A percentile compares a stretch with the other conserved stretches of the same genome.
Conservation (phyloP, 176 grass and related monocot genomes). For the Lolium perenne region DNA sequence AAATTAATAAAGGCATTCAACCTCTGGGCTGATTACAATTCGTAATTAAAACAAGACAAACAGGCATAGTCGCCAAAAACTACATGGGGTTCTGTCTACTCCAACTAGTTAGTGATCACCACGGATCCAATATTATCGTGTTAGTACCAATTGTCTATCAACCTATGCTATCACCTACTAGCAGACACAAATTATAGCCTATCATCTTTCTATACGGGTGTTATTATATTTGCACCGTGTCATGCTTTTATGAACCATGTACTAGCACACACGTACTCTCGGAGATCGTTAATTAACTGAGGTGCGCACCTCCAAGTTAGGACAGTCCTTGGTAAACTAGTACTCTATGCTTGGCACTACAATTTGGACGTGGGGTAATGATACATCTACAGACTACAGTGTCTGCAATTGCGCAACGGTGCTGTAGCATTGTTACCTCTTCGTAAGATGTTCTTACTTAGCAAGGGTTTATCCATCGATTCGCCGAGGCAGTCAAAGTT, state of each 20-base stretch:
- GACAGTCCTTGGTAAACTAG: constrained; percentile 26
- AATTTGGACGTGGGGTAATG: constrained; percentile 1
- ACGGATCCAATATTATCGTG: not conserved
- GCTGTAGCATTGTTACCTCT: not conserved
- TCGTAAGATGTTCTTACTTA: not conserved
- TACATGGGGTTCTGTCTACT: too few species aligned
- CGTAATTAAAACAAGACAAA: not conserved
- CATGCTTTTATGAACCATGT: constrained; percentile 22
- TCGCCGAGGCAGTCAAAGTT: constrained; percentile 37
- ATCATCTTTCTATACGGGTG: not conserved
- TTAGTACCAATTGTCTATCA: not conserved
- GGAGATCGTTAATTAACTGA: constrained; percentile 25
- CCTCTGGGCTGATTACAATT: not conserved
- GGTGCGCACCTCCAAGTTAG: constrained; percentile 6
- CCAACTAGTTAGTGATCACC: not conserved
- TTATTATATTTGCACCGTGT: not conserved
- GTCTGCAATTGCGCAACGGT: not conserved
- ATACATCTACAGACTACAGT: not conserved
- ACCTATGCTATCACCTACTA: not conserved
- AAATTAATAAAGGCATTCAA: not conserved
- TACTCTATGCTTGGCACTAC: not conserved
- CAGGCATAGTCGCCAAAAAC: too few species aligned
- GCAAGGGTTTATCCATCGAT: not conserved
- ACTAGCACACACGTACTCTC: constrained; percentile 45
- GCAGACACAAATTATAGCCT: constrained; percentile 33